phyloP scores from a whole-genome alignment of 352 stramenopile genomes.

The Phytophthora pinifolia region DNA sequence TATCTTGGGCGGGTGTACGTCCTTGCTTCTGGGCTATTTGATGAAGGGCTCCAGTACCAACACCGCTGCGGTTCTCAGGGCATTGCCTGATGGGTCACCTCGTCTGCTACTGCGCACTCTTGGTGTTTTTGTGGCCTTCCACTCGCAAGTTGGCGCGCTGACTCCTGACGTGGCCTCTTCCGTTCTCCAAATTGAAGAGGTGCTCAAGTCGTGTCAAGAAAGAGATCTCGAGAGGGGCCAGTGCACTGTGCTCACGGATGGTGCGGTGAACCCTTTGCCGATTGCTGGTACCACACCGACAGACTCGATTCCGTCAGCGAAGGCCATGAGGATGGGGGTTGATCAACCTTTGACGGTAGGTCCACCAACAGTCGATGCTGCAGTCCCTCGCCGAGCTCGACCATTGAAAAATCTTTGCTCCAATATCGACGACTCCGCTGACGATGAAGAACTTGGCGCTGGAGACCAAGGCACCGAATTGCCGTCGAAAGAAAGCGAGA shows the following conservation, averaged over 20 bases:
- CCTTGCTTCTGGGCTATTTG: slow-evolving; percentile 70
- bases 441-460: slow-evolving; percentile 14
- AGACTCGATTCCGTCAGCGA: no score
- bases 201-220: slow-evolving; percentile 43
- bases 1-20: slow-evolving; percentile 66
- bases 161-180: slow-evolving; percentile 66
- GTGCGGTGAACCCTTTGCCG: neutral
- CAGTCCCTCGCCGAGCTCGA: slow-evolving; percentile 27
- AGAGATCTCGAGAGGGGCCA: neutral
- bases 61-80: slow-evolving; percentile 33
- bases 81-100: slow-evolving; percentile 48
- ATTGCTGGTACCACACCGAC: no score
- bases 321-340: no score
- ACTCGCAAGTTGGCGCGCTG: slow-evolving; percentile 75
- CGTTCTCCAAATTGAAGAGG: slow-evolving; percentile 66
- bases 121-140: slow-evolving; percentile 64
- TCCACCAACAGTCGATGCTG: no score
- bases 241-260: neutral
- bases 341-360: no score
- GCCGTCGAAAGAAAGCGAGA: neutral
- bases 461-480: neutral
- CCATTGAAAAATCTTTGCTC: slow-evolving; percentile 44
- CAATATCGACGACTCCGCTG: slow-evolving; percentile 51
- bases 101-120: slow-evolving; percentile 55
- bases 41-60: slow-evolving; percentile 55